phyloP scores from a whole-genome alignment of 2,329 filamentous ascomycete genomes.

The Rachicladosporium sp. region DNA sequence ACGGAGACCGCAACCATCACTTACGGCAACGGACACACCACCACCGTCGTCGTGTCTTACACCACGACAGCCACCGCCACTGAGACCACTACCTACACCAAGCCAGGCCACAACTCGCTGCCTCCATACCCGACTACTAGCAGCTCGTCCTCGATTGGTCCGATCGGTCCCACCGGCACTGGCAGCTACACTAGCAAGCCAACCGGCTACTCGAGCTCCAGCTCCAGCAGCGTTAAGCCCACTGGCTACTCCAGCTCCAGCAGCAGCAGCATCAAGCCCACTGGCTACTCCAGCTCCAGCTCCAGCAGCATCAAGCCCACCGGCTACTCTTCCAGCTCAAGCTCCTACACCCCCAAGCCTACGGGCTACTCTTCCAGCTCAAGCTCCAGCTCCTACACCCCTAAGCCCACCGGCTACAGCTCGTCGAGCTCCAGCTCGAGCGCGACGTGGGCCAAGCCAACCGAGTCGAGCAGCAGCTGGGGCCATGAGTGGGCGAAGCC shows the following conservation, averaged over 20 bases:
- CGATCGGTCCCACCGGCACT: slow-evolving; percentile 1
- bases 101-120: not conserved
- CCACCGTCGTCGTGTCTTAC: slow-evolving; percentile 4
- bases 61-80: slow-evolving; percentile 1
- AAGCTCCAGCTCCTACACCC: no score
- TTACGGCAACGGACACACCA: slow-evolving; percentile 5
- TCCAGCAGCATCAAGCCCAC: not conserved
- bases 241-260: not conserved
- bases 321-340: not conserved
- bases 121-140: not conserved
- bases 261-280: slow-evolving; percentile 1
- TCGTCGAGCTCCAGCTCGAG: no score
- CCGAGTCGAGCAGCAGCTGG: no score
- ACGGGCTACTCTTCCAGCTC: no score
- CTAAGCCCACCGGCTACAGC: no score
- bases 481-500: no score
- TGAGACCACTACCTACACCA: not conserved
- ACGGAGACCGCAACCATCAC: slow-evolving; percentile 6
- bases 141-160: not conserved
- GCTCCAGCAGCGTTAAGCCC: slow-evolving; percentile 1
- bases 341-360: no score
- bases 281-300: not conserved
- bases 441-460: no score
- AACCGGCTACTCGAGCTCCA: not conserved
- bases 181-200: not conserved